Conservation (phyloP, 1,284 basidiomycete species). For the Sporisorium graminicola region DNA sequence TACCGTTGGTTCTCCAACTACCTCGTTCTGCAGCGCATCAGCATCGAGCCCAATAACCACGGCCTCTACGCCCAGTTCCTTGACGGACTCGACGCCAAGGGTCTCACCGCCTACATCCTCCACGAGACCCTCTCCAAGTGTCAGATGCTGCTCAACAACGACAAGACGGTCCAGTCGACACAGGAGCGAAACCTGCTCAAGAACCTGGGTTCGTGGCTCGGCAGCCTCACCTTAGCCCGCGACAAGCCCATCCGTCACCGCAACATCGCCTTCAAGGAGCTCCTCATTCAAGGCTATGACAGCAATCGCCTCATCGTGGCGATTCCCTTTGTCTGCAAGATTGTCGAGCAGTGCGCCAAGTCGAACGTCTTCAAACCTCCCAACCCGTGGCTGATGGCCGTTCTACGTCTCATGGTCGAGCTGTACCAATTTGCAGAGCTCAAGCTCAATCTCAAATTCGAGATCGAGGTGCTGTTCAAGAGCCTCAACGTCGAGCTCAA, state of each 20-base stretch:
- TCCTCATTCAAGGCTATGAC: constrained; percentile 95
- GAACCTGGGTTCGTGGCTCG: constrained; percentile 95
- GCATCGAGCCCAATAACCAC: constrained; percentile 97
- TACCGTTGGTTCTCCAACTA: constrained; percentile 94
- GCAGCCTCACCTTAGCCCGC: constrained; percentile 89
- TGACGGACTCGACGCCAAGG: constrained; percentile 76
- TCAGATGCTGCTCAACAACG: constrained; percentile 92
- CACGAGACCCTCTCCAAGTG: constrained; percentile 85
- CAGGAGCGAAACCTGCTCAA: constrained; percentile 86
- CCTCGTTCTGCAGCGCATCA: constrained; percentile 93
- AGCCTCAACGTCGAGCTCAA: constrained; percentile 89
- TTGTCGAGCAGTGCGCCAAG: constrained; percentile 88
- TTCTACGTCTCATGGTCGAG: constrained; percentile 90
- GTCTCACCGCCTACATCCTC: constrained; percentile 76
- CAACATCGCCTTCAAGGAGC: constrained; percentile 94
- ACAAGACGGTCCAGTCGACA: constrained; percentile 87
- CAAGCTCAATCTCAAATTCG: constrained; percentile 97
- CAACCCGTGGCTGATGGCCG: constrained; percentile 98
- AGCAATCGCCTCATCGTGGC: constrained; percentile 90
- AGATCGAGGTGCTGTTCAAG: constrained; percentile 98
- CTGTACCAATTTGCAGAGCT: constrained; percentile 96
- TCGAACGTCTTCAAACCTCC: constrained; percentile 94
- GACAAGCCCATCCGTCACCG: constrained; percentile 92
- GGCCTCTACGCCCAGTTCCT: constrained; percentile 93
- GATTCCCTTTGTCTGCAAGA: constrained; percentile 98